Base-by-base conservation (phyloP, 2,329 filamentous ascomycete genomes). In the Gyromitra esculenta region DNA sequence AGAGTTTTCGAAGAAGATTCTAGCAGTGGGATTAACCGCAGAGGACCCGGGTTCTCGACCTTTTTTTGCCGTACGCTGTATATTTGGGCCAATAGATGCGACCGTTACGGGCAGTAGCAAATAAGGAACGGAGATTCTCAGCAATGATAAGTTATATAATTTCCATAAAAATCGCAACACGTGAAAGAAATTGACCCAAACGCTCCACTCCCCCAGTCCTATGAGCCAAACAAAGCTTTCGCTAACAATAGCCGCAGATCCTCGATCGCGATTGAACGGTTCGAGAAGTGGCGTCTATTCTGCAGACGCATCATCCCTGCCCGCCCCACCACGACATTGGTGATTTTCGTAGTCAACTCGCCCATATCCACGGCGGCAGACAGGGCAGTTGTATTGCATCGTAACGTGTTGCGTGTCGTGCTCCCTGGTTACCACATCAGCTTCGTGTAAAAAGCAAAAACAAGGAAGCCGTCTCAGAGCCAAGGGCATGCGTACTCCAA, bases 401-500 rank as follows among this genome's bases (percentile, higher is more conserved):
- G 48, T 9, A 18, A 52, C 25, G 13, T 68, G 65, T 5, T 57
- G 37, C 21, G n/a, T 45, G 45, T 68, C 52, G 65, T 68, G 65
- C n/a, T 68, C 13, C 25, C 65, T 68, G 0, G 65, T 2, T 25
- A 50, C 6, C 1, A 45, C 2, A 39, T 69, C 60, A 69, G 41
- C 54, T 48, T 5, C 3, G 2, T 9, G 4, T 11, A 54, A 15
- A 11, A 13, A 31, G 50, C 1, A 25, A 25, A 54, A 31, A 21
- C 31, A 54, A 21, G 18, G 18, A 54, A 13, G 15, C 43, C 8
- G 25, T 52, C 52, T 56, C 18, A n/a, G 37, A n/a, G 25, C 4
- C 2, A 52, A 70, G 8, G 7, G 48, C n/a, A 63, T 64, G 5
- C 68, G 64, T 71, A 71, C 68, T 71, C 68, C 11, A 64, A 37